Evolutionary conservation across 768 basidiomycete genomes (phyloP).

Genomic region (Daedaleopsis sinensis): DNA sequence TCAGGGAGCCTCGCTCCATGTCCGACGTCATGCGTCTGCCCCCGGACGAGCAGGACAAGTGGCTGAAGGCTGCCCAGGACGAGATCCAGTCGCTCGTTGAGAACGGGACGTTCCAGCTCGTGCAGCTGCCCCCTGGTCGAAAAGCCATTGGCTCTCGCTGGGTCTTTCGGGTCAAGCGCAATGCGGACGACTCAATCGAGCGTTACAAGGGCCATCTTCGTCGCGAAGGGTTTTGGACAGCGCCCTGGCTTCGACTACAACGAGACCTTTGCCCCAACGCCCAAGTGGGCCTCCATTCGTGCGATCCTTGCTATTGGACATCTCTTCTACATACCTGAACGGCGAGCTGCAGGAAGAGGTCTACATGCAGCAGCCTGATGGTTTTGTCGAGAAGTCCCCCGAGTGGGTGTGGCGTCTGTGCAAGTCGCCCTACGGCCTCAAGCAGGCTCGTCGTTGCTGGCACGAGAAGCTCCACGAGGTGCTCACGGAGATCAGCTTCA

Average conservation of each 20-base stretch:
- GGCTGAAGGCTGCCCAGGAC: constrained; percentile 21
- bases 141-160: constrained; percentile 38
- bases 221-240: constrained; percentile 39
- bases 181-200: constrained; percentile 38
- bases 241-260: constrained; percentile 37
- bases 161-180: constrained; percentile 43
- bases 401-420: constrained; percentile 10
- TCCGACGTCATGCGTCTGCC: constrained; percentile 8
- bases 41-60: constrained; percentile 13
- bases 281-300: constrained; percentile 31
- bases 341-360: constrained; percentile 31
- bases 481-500: constrained; percentile 28
- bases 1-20: constrained; percentile 10
- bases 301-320: constrained; percentile 30
- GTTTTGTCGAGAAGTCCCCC: constrained; percentile 19
- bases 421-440: constrained; percentile 47
- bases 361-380: constrained; percentile 34
- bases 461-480: constrained; percentile 34
- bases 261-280: constrained; percentile 36
- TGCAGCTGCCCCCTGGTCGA: constrained; percentile 30
- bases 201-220: constrained; percentile 42
- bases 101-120: constrained; percentile 35
- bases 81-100: constrained; percentile 24
- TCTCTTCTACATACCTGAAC: constrained; percentile 33
- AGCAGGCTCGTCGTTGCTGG: constrained; percentile 44